Evolutionary conservation across 164 flowering plant genomes (phyloP).

Genomic region (Vitis rupestris): DNA sequence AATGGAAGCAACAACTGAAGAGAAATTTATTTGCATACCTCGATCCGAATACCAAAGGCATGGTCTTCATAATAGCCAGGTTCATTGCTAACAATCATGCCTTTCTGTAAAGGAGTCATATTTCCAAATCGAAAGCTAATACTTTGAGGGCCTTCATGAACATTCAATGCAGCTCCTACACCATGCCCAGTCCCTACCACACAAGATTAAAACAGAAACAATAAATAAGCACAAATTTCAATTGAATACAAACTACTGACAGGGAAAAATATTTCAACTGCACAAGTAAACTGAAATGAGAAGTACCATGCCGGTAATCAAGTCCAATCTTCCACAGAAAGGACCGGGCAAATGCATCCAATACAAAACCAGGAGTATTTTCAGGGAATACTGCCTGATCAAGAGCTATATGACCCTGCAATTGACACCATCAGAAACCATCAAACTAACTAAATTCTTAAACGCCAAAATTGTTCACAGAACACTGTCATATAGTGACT

Average conservation of each 20-base stretch:
- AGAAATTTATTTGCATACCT: slow-evolving; percentile 39
- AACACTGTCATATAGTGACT: not conserved
- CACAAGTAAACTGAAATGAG: not conserved
- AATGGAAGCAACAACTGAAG: not conserved
- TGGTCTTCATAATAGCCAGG: slow-evolving; percentile 98
- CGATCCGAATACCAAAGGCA: slow-evolving; percentile 92
- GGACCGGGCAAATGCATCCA: slow-evolving; percentile 95
- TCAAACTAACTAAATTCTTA: not conserved
- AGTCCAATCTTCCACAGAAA: slow-evolving; percentile 94
- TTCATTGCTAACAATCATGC: slow-evolving; percentile 97
- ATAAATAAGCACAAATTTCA: not conserved
- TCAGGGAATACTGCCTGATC: slow-evolving; percentile 96
- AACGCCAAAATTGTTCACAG: not conserved
- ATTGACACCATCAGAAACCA: slow-evolving; percentile 14
- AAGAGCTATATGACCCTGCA: slow-evolving; percentile 96
- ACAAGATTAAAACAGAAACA: not conserved
- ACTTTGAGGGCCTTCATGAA: slow-evolving; percentile 98
- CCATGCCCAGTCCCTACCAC: slow-evolving; percentile 93
- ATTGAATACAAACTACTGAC: not conserved
- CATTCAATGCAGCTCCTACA: slow-evolving; percentile 97
- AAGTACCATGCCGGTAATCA: slow-evolving; percentile 93
- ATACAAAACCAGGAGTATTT: slow-evolving; percentile 90
- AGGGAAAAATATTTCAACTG: not conserved
- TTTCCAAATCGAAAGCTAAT: slow-evolving; percentile 93
- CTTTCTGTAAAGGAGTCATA: slow-evolving; percentile 70